phyloP scores from a whole-genome alignment of 2,329 filamentous ascomycete species.

The Zymoseptoria brevis region DNA sequence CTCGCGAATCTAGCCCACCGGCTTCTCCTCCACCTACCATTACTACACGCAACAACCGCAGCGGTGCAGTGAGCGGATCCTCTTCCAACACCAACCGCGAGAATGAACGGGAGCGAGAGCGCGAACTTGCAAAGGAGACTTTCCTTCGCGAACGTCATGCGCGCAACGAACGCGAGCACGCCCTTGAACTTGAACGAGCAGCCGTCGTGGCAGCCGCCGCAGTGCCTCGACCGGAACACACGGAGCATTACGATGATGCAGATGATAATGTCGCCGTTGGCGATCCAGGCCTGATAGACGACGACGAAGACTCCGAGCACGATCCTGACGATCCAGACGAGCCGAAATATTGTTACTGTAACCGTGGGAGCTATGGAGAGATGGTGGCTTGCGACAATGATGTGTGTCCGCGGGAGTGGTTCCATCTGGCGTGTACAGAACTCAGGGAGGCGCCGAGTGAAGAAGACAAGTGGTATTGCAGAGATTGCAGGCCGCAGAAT shows the following conservation, averaged over 20 bases:
- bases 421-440: constrained; percentile 58
- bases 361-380: constrained; percentile 56
- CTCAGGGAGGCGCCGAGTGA: constrained; percentile 52
- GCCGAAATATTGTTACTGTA: constrained; percentile 58
- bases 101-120: background rate
- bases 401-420: constrained; percentile 57
- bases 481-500: constrained; percentile 36
- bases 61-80: constrained; percentile 4
- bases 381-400: constrained; percentile 64
- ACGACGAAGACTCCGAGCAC: constrained; percentile 25
- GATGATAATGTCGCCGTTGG: constrained; percentile 6
- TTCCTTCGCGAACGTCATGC: background rate
- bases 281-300: constrained; percentile 11
- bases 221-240: background rate
- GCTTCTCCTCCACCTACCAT: constrained; percentile 15
- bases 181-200: background rate
- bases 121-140: background rate
- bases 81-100: constrained; percentile 1
- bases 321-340: constrained; percentile 46
- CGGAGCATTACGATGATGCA: background rate
- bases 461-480: constrained; percentile 47
- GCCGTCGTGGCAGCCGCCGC: background rate
- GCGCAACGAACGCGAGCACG: background rate
- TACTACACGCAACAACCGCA: constrained; percentile 5
- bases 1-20: constrained; percentile 13